A percentile compares a stretch with the other conserved stretches of the same genome.
phyloP scores from a whole-genome alignment of 495 filamentous ascomycete genomes.

The Daldinia decipiens region DNA sequence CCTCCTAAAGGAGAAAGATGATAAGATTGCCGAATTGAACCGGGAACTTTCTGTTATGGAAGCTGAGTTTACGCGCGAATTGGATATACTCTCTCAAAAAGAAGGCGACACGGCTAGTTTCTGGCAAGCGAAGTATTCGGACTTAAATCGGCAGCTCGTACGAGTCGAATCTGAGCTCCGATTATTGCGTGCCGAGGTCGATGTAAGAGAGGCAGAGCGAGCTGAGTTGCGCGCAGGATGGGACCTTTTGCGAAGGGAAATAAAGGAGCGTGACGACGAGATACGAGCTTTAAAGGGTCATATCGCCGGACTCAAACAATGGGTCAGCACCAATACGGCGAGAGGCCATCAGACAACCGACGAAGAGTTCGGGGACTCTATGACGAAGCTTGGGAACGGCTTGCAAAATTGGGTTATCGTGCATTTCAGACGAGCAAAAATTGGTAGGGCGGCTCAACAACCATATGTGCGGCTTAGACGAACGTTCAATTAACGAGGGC shows the following conservation, averaged over 20 bases:
- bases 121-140: conserved; percentile 60
- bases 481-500: conserved; percentile 24
- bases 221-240: conserved; percentile 56
- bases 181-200: conserved; percentile 55
- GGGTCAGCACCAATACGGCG: conserved; percentile 61
- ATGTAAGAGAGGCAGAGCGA: conserved; percentile 50
- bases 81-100: conserved; percentile 55
- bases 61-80: conserved; percentile 57
- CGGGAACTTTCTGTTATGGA: conserved; percentile 57
- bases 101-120: conserved; percentile 57
- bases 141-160: conserved; percentile 55
- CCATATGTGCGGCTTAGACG: conserved; percentile 9
- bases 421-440: conserved; percentile 62
- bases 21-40: conserved; percentile 57
- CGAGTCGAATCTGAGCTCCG: conserved; percentile 57
- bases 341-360: conserved; percentile 62
- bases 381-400: conserved; percentile 61
- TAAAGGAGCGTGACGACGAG: conserved; percentile 56
- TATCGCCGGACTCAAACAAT: conserved; percentile 65
- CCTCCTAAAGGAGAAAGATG: conserved; percentile 52
- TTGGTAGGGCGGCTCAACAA: conserved; percentile 52
- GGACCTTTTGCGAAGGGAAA: conserved; percentile 50
- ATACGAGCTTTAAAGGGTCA: conserved; percentile 56
- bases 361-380: conserved; percentile 61
- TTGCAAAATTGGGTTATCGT: conserved; percentile 69